A percentile compares a stretch with the other conserved stretches of the same genome.
phyloP scores from a whole-genome alignment of 73 alveolate species.

The Stentor coeruleus region DNA sequence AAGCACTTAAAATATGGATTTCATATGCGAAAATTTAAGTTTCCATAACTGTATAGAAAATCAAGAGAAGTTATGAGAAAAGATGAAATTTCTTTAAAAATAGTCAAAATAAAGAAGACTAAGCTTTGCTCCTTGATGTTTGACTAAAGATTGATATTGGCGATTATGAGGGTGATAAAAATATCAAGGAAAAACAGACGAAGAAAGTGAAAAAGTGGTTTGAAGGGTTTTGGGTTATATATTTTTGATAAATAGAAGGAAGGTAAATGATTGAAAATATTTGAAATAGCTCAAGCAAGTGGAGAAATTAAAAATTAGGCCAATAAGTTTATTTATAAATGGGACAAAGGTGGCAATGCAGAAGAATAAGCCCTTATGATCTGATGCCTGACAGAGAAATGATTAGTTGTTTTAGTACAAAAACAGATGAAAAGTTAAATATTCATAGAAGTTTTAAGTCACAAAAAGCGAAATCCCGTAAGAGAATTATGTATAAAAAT shows the following conservation, averaged over 20 bases:
- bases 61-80: constrained; percentile 43
- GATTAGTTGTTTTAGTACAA: neutral
- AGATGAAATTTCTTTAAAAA: constrained; percentile 64
- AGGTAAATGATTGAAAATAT: constrained; percentile 50
- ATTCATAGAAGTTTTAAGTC: neutral
- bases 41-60: constrained; percentile 41
- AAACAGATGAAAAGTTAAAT: neutral
- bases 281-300: constrained; percentile 74
- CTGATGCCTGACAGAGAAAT: neutral
- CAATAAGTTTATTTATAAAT: too few relatives aligned
- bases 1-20: constrained; percentile 84
- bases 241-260: constrained; percentile 71
- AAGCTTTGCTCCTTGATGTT: constrained; percentile 66
- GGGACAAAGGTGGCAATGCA: neutral
- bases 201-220: constrained; percentile 64
- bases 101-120: constrained; percentile 70
- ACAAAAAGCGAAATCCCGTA: neutral
- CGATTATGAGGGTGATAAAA: constrained; percentile 37
- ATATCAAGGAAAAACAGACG: constrained; percentile 61
- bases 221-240: constrained; percentile 80
- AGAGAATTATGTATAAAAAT: too few relatives aligned
- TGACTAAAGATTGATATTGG: constrained; percentile 75
- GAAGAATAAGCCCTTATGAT: neutral
- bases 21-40: constrained; percentile 71
- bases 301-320: too few relatives aligned